Evolutionary conservation across 768 basidiomycete species (phyloP).

Genomic region (Leccinum barrowsii): DNA sequence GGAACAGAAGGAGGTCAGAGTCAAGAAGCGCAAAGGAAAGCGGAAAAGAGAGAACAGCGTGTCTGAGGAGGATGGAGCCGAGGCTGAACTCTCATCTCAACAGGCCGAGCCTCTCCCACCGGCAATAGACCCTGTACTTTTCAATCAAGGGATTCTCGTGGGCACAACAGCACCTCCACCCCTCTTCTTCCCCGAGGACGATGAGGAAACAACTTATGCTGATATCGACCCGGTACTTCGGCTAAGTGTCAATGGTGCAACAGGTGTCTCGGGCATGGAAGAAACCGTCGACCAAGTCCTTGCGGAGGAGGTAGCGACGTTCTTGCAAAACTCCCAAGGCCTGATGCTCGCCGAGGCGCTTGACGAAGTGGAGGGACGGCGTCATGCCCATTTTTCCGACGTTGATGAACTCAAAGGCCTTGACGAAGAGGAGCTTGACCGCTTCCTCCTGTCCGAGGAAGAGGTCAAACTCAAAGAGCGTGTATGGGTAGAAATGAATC

Average conservation of each 20-base stretch:
- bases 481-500: slow-evolving; percentile 92
- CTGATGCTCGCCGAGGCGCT: slow-evolving; percentile 57
- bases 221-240: slow-evolving; percentile 61
- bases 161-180: slow-evolving; percentile 42
- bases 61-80: slow-evolving; percentile 31
- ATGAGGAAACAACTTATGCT: slow-evolving; percentile 35
- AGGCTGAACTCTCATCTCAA: slow-evolving; percentile 9
- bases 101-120: slow-evolving; percentile 18
- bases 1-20: slow-evolving; percentile 23
- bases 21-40: slow-evolving; percentile 34
- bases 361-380: slow-evolving; percentile 62
- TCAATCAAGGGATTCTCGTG: slow-evolving; percentile 66
- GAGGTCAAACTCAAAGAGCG: slow-evolving; percentile 86
- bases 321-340: slow-evolving; percentile 61
- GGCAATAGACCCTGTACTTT: slow-evolving; percentile 52
- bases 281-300: slow-evolving; percentile 60
- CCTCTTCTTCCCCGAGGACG: slow-evolving; percentile 45
- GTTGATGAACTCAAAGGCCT: slow-evolving; percentile 67
- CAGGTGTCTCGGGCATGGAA: slow-evolving; percentile 44
- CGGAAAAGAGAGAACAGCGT: slow-evolving; percentile 40
- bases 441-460: slow-evolving; percentile 70
- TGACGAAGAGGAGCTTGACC: slow-evolving; percentile 89
- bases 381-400: slow-evolving; percentile 47
- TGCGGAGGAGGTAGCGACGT: slow-evolving; percentile 65
- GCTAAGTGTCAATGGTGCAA: slow-evolving; percentile 15